Conservation (phyloP, 768 basidiomycete genomes). For the Amanita inopinata region DNA sequence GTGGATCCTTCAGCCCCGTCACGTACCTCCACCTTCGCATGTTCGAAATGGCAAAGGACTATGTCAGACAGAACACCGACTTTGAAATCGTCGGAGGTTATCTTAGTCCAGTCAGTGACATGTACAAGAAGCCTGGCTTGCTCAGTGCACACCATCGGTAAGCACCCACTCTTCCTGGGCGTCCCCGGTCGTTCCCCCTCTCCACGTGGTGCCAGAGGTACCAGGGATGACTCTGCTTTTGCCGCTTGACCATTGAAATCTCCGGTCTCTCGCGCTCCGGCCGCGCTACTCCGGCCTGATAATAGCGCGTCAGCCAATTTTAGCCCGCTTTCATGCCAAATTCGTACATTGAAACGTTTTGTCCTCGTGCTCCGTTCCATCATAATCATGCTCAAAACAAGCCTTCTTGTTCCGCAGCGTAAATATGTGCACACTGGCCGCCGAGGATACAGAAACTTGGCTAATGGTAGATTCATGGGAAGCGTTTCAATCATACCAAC, state of each 20-base stretch:
- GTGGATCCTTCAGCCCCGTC: conserved; percentile 95
- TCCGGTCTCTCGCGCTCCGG: no score
- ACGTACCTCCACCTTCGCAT: conserved; percentile 98
- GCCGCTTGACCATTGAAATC: no score
- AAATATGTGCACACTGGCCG: conserved; percentile 81
- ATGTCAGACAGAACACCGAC: conserved; percentile 81
- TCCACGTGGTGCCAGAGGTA: no score
- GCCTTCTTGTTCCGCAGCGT: no score
- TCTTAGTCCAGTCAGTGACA: conserved; percentile 91
- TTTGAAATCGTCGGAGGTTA: conserved; percentile 95
- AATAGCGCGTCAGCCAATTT: no score
- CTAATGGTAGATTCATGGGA: conserved; percentile 99
- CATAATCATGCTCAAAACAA: no score
- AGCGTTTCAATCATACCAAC: conserved; percentile 88
- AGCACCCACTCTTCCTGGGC: conserved; percentile 25
- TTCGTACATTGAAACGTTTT: no score
- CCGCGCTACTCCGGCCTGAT: no score
- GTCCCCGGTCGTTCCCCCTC: not conserved
- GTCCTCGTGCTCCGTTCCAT: no score
- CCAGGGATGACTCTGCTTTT: no score
- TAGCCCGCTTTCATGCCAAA: no score
- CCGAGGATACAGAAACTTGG: conserved; percentile 87
- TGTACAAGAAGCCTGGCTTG: conserved; percentile 94
- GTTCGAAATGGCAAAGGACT: conserved; percentile 99
- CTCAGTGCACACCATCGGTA: conserved; percentile 84